phyloP scores from a whole-genome alignment of 495 filamentous ascomycete genomes.

The Xylaria nigripes region DNA sequence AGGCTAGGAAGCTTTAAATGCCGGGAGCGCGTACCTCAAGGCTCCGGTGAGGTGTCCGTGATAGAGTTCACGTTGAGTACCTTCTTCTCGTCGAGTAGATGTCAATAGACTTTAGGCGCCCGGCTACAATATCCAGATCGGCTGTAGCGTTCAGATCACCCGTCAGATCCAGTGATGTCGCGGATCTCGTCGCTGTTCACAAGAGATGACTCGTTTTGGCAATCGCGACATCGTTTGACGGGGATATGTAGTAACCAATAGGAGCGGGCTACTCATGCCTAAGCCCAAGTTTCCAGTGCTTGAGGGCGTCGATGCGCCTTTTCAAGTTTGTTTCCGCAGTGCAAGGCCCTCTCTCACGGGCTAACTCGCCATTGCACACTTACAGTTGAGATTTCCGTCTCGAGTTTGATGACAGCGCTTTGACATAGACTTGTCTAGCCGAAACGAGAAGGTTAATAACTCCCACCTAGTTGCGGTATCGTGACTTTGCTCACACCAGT shows the following conservation, averaged over 20 bases:
- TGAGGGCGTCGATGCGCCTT: conserved; percentile 6
- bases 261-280: conserved; percentile 18
- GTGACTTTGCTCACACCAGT: conserved; percentile 54
- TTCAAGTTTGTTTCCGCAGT: conserved; percentile 41
- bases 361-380: conserved; percentile 13
- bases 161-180: conserved; percentile 45
- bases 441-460: conserved; percentile 40
- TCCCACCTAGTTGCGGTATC: conserved; percentile 55
- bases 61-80: background rate
- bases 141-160: conserved; percentile 63
- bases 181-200: conserved; percentile 46
- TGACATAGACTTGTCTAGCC: conserved; percentile 42
- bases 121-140: conserved; percentile 8
- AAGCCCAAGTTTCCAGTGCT: conserved; percentile 30
- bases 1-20: conserved; percentile 23
- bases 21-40: background rate
- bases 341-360: conserved; percentile 29
- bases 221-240: conserved; percentile 37
- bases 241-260: background rate
- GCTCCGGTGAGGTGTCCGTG: background rate
- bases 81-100: conserved; percentile 5
- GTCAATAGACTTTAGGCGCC: background rate
- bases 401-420: conserved; percentile 24
- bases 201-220: conserved; percentile 63
- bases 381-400: conserved; percentile 15